phyloP scores from a whole-genome alignment of 1,139 yeast species.

The Diutina ranongensis region DNA sequence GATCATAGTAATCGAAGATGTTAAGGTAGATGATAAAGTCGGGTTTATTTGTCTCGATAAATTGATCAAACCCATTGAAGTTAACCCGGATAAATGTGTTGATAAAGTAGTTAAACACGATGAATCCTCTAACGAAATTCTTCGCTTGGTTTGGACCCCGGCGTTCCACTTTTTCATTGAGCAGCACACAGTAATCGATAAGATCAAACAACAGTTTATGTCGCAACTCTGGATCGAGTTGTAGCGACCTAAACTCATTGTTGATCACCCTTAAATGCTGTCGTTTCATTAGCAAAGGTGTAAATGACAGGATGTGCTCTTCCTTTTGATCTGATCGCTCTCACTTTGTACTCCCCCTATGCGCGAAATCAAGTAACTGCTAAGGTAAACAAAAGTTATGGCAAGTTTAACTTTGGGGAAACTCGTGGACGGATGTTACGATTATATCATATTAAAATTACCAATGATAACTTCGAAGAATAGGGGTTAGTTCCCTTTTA shows the following conservation, averaged over 20 bases:
- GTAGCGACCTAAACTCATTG: constrained; percentile 27
- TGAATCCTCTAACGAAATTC: constrained; percentile 27
- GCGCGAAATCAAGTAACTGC: no score
- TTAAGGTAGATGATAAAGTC: constrained; percentile 36
- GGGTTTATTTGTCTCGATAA: constrained; percentile 25
- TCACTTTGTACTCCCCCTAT: no score
- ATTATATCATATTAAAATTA: no score
- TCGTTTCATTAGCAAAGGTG: no score
- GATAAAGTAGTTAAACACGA: constrained; percentile 33
- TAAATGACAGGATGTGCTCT: no score
- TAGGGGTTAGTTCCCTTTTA: no score
- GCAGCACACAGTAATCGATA: constrained; percentile 29
- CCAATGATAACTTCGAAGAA: no score
- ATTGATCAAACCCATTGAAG: constrained; percentile 33
- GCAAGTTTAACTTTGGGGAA: no score
- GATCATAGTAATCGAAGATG: constrained; percentile 30
- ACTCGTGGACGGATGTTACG: no score
- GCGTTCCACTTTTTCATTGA: constrained; percentile 24
- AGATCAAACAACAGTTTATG: constrained; percentile 31
- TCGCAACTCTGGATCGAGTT: constrained; percentile 20
- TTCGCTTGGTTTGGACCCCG: constrained; percentile 13
- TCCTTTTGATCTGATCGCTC: no score
- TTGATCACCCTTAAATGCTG: constrained; percentile 21
- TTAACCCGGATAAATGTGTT: constrained; percentile 33
- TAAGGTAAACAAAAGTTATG: no score